Base-by-base conservation (phyloP, 257 asterid species). In the Perilla frutescens region DNA sequence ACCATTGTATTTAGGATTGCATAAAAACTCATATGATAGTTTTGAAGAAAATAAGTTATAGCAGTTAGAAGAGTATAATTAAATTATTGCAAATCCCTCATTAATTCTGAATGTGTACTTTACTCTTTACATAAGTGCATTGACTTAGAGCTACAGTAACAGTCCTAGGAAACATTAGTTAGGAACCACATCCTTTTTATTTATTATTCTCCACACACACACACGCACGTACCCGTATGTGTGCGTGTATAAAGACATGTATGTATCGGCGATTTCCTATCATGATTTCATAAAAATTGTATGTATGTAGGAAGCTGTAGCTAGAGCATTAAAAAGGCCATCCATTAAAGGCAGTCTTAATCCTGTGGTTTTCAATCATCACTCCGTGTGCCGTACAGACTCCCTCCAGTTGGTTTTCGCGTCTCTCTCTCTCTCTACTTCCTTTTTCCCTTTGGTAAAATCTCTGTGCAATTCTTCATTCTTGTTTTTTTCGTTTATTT, bases 351-450 rank as follows among this genome's bases (percentile, higher is more conserved):
- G 79, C 77, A 44, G 79, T 82, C 84, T 79, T 77, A 79, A 87
- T 84, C 91, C 87, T 80, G 86, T 84, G 96, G 96, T 66, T 83
- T 86, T 84, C 91, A 83, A 83, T 86, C 86, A 82, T 82, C 82
- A 72, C 84, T 84, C 51, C 41, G 10, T 62, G 71, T 73, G 84
- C 90, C 88, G 86, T 84, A 84, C 88, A 79, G 82, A 49, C 81
- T 76, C 71, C 70, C 57, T 20, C 84, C 68, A 72, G 87, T 81
- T 84, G 86, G 75, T 81, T 87, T 75, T 80, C 86, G 86, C 89
- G 76, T 83, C 84, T 64, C 68, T 66, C 72, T 70, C 62, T 68
- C 75, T 78, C 70, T 66, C 75, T 79, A 56, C 71, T 78, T 76
- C 82, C 78, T 26, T 14, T 72, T 72, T 44, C 20, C 53, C 78